These are phyloP conservation scores for Yarrowia sp. DNA, from an alignment of 805 yeast species.

Conservation along the genomic window DNA sequence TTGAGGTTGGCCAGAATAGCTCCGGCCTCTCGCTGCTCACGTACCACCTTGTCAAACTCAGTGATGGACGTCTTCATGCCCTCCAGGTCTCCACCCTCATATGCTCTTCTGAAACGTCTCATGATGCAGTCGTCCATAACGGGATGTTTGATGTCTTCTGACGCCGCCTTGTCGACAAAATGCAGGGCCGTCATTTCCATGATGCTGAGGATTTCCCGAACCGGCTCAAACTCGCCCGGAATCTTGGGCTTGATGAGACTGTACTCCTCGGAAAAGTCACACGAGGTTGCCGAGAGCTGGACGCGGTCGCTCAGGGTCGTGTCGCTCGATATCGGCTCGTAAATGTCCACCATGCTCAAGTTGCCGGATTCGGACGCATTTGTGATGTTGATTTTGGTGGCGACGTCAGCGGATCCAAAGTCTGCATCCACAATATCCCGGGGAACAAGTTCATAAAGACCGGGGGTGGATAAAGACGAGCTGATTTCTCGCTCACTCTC, in stretches of 20 bases:
- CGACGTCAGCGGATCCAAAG: background rate
- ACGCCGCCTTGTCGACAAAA: conserved; percentile 44
- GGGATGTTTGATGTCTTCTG: conserved; percentile 36
- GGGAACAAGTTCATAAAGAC: background rate
- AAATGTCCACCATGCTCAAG: conserved; percentile 6
- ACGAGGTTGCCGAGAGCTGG: background rate
- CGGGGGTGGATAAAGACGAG: conserved; percentile 17
- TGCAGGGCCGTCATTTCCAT: conserved; percentile 46
- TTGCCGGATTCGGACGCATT: conserved; percentile 18
- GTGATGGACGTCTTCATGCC: conserved; percentile 41
- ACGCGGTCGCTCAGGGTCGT: background rate
- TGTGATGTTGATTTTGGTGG: background rate
- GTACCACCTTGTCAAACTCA: conserved; percentile 47
- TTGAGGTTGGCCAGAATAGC: conserved; percentile 40
- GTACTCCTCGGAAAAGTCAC: conserved; percentile 30
- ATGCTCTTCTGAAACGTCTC: conserved; percentile 36
- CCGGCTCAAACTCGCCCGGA: conserved; percentile 56
- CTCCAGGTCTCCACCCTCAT: conserved; percentile 36
- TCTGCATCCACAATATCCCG: background rate
- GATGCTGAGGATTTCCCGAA: conserved; percentile 56
- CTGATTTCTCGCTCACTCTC: background rate
- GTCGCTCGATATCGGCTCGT: conserved; percentile 4
- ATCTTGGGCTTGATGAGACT: conserved; percentile 28
- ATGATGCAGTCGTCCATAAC: conserved; percentile 38
- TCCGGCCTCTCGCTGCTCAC: conserved; percentile 39